Evolutionary conservation across 2,329 filamentous ascomycete species (phyloP).

Genomic region (Metarhizium guizhouense): DNA sequence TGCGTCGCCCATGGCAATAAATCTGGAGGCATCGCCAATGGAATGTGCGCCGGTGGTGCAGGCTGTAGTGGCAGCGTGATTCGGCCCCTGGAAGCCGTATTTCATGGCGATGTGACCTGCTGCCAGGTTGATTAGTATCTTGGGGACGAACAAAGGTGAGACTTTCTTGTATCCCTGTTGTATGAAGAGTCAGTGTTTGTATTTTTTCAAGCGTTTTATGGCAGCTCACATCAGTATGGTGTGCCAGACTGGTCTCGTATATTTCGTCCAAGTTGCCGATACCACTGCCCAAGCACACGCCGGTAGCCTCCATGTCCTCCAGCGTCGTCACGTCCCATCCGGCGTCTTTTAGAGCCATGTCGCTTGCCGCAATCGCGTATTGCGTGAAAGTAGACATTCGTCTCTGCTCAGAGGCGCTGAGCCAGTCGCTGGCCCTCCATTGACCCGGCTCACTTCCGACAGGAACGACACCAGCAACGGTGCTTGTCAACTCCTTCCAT

Average conservation of each 20-base stretch:
- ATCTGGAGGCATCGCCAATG: constrained; percentile 85
- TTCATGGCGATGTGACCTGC: constrained; percentile 93
- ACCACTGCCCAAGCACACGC: constrained; percentile 88
- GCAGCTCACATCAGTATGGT: constrained; percentile 56
- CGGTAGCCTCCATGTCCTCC: constrained; percentile 65
- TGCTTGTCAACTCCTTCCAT: constrained; percentile 72
- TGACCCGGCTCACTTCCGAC: constrained; percentile 27
- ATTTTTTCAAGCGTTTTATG: background rate
- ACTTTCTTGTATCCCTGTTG: constrained; percentile 81
- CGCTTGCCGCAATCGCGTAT: constrained; percentile 77
- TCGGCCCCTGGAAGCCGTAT: constrained; percentile 81
- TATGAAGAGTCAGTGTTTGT: background rate
- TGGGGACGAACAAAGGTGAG: constrained; percentile 86
- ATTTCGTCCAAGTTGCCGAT: constrained; percentile 92
- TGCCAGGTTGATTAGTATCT: constrained; percentile 87
- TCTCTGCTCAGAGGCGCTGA: constrained; percentile 47
- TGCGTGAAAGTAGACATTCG: constrained; percentile 89
- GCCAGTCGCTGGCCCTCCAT: constrained; percentile 47
- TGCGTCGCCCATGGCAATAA: constrained; percentile 85
- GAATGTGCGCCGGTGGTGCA: constrained; percentile 95
- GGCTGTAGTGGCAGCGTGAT: constrained; percentile 86
- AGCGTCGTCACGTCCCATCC: constrained; percentile 57
- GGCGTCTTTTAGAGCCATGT: constrained; percentile 79
- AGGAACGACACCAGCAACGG: constrained; percentile 77
- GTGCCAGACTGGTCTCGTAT: constrained; percentile 73